Evolutionary conservation across 139 green algal species (phyloP).

Genomic region (Mychonastes homosphaera): DNA sequence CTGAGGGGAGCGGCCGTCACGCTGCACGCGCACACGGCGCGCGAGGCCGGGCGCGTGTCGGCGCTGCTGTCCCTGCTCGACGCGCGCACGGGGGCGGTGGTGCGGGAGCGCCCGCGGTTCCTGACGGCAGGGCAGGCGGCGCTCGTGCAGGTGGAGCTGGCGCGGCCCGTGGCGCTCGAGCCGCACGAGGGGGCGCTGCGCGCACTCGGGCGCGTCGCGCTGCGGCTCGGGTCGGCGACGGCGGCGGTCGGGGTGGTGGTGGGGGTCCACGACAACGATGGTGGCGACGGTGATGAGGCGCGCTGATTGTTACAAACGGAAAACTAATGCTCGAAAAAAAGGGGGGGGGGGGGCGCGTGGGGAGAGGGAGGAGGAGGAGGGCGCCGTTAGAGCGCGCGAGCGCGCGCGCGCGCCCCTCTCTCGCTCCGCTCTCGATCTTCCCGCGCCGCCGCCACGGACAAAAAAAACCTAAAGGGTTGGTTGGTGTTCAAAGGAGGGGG

Average conservation of each 20-base stretch:
- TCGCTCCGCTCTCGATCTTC: no score
- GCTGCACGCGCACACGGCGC: conserved; percentile 60
- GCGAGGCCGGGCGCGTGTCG: conserved; percentile 55
- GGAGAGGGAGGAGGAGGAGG: no score
- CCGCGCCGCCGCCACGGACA: no score
- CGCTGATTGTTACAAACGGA: no score
- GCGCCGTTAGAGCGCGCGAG: no score
- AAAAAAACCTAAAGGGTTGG: no score
- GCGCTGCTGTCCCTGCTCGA: conserved; percentile 61
- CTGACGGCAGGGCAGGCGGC: conserved; percentile 58
- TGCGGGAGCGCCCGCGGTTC: conserved; percentile 46
- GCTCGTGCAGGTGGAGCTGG: conserved; percentile 61
- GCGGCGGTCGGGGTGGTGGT: conserved; percentile 82
- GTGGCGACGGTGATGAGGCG: no score
- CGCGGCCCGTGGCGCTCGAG: conserved; percentile 62
- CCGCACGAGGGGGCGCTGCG: conserved; percentile 53
- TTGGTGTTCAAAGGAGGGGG: no score
- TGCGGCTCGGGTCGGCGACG: conserved; percentile 71
- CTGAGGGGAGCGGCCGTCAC: conserved; percentile 54
- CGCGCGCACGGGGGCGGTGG: conserved; percentile 52
- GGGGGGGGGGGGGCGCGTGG: no score
- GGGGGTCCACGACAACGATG: conserved; percentile 27
- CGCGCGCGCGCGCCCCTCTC: no score
- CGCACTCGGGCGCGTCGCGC: conserved; percentile 68
- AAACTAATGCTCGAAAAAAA: no score